Evolutionary conservation across 2,329 filamentous ascomycete genomes (phyloP).

Genomic region (Fusarium caatingaense): DNA sequence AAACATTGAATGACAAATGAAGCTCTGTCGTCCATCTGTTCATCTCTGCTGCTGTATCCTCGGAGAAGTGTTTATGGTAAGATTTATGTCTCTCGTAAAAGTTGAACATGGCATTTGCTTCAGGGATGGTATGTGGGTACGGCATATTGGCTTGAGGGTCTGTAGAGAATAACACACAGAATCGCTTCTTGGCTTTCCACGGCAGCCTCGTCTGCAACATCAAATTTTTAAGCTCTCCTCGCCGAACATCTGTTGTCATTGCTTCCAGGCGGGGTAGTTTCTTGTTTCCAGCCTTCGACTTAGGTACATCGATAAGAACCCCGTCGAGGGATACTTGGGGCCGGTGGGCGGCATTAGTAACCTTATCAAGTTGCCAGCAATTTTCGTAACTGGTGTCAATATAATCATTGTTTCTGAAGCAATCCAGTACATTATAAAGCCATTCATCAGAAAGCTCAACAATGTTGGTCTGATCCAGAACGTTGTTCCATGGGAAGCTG

Average conservation of each 20-base stretch:
- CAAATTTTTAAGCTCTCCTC: fast-evolving
- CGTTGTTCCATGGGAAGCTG: not conserved
- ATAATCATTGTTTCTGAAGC: not conserved
- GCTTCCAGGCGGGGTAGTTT: fast-evolving
- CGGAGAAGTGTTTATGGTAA: not conserved
- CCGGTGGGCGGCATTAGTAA: no score
- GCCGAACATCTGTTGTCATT: not conserved
- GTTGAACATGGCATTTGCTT: fast-evolving
- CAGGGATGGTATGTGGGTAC: not conserved
- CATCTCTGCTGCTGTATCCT: not conserved
- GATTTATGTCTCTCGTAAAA: not conserved
- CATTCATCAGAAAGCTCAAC: slow-evolving; percentile 5
- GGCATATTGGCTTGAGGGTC: not conserved
- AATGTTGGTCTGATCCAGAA: not conserved
- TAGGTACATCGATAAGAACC: not conserved
- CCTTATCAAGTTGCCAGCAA: no score
- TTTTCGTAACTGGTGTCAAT: no score
- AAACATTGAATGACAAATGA: not conserved
- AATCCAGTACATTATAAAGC: not conserved
- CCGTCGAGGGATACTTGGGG: not conserved
- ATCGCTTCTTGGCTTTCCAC: not conserved
- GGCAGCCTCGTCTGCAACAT: not conserved
- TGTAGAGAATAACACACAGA: fast-evolving
- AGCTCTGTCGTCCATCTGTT: not conserved
- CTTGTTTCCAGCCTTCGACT: not conserved